Evolutionary conservation across 176 grass and related monocot genomes (phyloP), one percentile per base, ranked within the genome.

Genomic region (Aegilops sharonensis): DNA sequence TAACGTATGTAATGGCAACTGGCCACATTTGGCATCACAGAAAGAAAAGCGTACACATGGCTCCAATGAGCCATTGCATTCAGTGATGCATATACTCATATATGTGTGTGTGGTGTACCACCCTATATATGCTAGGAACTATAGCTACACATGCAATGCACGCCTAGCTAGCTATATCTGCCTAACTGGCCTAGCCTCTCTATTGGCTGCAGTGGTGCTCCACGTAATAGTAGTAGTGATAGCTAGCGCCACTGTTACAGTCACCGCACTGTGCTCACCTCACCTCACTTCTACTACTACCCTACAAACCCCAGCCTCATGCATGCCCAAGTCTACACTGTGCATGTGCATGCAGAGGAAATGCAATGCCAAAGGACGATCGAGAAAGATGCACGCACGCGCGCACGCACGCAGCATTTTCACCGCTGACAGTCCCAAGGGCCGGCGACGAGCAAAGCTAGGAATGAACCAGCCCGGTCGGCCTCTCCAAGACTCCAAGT

Each of bases 1-100:
- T n/a, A n/a, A 70, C 67, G 20, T 40, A 40, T 5, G 45, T 48
- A 48, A 48, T 71, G 35, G n/a, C 20, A 35, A 71, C 31, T 40
- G 35, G 68, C 68, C 68, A 71, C 68, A 71, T 71, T 71, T 71
- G 18, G 69, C 69, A 72, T 72, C 36, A 43, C 68, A 2, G 68
- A 71, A 71, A 71, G 35, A 71, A 71, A 71, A 9, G 20, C 34
- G 21, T 39, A 15, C 34, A 40, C 68, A 71, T 71, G 32, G 64
- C 64, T 67, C 67, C 18, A 31, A 18, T 36, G 6, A 36, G 31
- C 66, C 45, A 48, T 48, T 48, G 45, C 45, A 68, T 68, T 68
- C 3, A 20, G 8, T 35, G 66, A 36, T 68, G 65, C 36, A 35
- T 29, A 31, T 34, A 34, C 30, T 47, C 30, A 32, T 5, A 21